Base-by-base conservation (phyloP, 1,284 basidiomycete species). In the Ceratobasidium sp. region DNA sequence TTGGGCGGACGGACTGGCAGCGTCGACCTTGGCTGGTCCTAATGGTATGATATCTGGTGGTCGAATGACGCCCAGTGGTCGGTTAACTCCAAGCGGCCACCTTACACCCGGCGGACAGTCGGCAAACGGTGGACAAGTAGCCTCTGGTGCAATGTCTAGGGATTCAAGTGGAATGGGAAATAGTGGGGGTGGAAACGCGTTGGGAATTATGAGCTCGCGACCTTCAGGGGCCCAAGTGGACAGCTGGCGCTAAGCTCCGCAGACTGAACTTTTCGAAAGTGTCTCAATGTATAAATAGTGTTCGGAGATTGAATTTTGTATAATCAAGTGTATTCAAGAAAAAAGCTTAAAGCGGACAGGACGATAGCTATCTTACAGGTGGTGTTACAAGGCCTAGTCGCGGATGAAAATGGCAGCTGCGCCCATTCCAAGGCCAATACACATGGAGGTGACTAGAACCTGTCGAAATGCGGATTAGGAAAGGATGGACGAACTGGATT, bases 391-490 rank as follows among this genome's bases (percentile, higher is more conserved):
- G 14, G 5, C 47, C 54, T 56, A 73, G 17, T 96, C 95, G 82
- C 87, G 94, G 73, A 94, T 92, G 79, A 96, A 92, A n/a, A 96
- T 87, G 5, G 84, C 82, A 36, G 87, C 87, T 80, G 84, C 82
- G 67, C 84, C 93, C 97, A 98, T 97, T 48, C 94, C 95, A 44
- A 89, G 90, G 24, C 96, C 97, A 80, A 98, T 94, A 83, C 97
- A 98, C 97, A 99, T 99, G 79, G 91, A 93, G 0, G 95, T 95
- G 57, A 95, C 91, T 78, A 97, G 95, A 72, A 95, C 59, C 59
- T 54, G 67, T 72, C n/a, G n/a, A n/a, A n/a, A n/a, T n/a, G n/a
- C n/a, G n/a, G n/a, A n/a, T n/a, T n/a, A n/a, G n/a, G n/a, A n/a
- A n/a, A n/a, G n/a, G n/a, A n/a, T n/a, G n/a, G n/a, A n/a, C n/a